Evolutionary conservation across 164 flowering plant genomes (phyloP).

Genomic region (Chimonanthus praecox): DNA sequence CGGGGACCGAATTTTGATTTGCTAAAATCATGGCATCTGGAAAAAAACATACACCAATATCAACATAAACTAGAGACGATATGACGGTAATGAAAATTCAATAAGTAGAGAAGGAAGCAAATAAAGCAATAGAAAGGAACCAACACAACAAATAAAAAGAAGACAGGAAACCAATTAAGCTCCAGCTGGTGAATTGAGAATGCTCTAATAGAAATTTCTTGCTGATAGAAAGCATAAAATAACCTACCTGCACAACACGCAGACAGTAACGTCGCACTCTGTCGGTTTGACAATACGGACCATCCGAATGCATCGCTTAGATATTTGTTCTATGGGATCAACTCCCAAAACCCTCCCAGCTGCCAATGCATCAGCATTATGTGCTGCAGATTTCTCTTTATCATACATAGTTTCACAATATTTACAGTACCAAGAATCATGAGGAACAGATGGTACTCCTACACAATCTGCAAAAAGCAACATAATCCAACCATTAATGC

Average conservation of each 20-base stretch:
- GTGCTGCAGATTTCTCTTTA: slow-evolving; percentile 47
- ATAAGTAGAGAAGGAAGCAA: background rate
- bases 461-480: slow-evolving; percentile 58
- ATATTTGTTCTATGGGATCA: slow-evolving; percentile 69
- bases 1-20: slow-evolving; percentile 59
- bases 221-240: background rate
- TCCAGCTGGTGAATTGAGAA: too few species aligned
- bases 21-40: slow-evolving; percentile 57
- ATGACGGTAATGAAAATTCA: too few species aligned
- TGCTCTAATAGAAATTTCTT: background rate
- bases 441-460: slow-evolving; percentile 37
- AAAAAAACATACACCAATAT: slow-evolving; percentile 1
- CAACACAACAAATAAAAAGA: background rate
- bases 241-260: slow-evolving; percentile 74
- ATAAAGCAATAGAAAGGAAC: background rate
- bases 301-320: slow-evolving; percentile 66
- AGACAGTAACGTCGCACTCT: slow-evolving; percentile 50
- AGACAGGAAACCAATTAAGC: background rate
- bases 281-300: slow-evolving; percentile 52
- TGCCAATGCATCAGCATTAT: slow-evolving; percentile 66
- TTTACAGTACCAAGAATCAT: slow-evolving; percentile 64
- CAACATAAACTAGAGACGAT: background rate
- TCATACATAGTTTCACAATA: slow-evolving; percentile 50
- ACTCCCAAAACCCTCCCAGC: slow-evolving; percentile 75
- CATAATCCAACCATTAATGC: background rate